Percentiles rank a stretch among this genome's conserved stretches.
Conservation (phyloP, 352 stramenopile genomes). For the Phytophthora aleatoria region DNA sequence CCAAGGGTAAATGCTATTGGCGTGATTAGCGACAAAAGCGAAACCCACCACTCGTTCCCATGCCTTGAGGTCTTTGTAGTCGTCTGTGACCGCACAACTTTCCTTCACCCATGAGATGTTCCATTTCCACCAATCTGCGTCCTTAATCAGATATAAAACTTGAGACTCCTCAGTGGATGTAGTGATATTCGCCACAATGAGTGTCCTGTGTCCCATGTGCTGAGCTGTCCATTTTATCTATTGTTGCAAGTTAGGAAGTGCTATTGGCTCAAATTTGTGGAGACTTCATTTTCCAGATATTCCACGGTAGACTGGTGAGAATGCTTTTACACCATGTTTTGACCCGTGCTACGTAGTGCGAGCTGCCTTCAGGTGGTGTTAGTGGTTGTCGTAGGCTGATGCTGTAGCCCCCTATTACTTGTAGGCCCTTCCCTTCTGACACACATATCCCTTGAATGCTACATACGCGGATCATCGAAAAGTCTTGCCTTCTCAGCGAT, state of each 20-base stretch:
- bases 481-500: neutral
- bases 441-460: no score
- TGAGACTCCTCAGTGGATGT: neutral
- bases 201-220: no score
- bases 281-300: no score
- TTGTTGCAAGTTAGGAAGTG: no score
- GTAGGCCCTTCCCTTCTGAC: no score
- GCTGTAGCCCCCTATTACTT: no score
- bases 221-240: no score
- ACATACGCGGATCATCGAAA: neutral
- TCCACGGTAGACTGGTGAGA: no score
- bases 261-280: no score
- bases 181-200: no score
- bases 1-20: neutral
- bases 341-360: no score
- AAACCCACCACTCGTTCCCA: neutral
- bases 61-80: neutral
- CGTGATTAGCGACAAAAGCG: neutral
- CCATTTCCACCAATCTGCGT: neutral
- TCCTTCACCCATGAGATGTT: neutral
- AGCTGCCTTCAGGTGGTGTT: neutral
- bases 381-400: neutral
- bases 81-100: neutral
- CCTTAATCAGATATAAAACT: neutral
- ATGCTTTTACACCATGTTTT: no score